Evolutionary conservation across 768 basidiomycete genomes (phyloP).

Genomic region (Russula abietina): DNA sequence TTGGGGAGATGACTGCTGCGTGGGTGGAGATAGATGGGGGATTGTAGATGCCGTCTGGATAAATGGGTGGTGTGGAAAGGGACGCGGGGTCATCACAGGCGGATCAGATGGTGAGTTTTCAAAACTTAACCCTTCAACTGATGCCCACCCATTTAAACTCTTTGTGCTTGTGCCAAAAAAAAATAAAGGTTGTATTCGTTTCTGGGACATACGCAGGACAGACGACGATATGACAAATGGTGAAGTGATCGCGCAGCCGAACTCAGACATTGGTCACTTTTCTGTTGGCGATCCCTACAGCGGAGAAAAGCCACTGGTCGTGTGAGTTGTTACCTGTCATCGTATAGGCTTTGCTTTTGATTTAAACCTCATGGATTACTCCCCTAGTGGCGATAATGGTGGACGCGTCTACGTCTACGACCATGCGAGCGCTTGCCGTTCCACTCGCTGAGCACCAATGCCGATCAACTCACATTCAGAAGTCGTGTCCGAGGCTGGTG

Average conservation of each 20-base stretch:
- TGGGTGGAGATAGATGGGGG: constrained; percentile 15
- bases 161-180: not conserved
- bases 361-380: not conserved
- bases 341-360: not conserved
- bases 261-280: constrained; percentile 24
- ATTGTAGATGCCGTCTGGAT: constrained; percentile 23
- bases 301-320: constrained; percentile 22
- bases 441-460: not conserved
- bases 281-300: constrained; percentile 20
- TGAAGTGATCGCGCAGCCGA: constrained; percentile 17
- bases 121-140: not conserved
- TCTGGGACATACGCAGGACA: constrained; percentile 23
- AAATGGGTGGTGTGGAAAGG: constrained; percentile 18
- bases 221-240: constrained; percentile 20
- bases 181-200: constrained; percentile 23
- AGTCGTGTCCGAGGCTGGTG: not conserved
- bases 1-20: constrained; percentile 19
- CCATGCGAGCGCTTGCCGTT: not conserved
- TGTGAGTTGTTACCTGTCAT: constrained; percentile 13
- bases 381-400: constrained; percentile 22
- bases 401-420: constrained; percentile 23
- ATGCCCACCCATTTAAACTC: not conserved
- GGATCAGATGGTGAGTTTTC: constrained; percentile 22
- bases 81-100: constrained; percentile 20
- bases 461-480: not conserved